phyloP scores from a whole-genome alignment of 257 asterid genomes.

The Solanum chiquidenum region DNA sequence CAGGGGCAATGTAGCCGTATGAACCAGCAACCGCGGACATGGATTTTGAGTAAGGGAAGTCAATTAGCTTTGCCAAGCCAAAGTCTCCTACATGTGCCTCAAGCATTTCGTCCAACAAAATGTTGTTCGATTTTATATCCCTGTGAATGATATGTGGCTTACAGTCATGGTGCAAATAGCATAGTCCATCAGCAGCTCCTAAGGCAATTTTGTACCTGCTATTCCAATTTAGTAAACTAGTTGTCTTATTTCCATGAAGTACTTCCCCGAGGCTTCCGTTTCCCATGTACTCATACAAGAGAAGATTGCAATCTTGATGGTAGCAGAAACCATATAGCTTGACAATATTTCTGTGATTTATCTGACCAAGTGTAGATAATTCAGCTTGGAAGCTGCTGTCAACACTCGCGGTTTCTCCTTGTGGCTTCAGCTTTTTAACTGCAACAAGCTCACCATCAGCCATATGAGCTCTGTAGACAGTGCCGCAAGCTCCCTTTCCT shows the following conservation, averaged over 20 bases:
- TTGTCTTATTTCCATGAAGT: constrained; percentile 38
- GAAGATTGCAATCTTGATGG: constrained; percentile 67
- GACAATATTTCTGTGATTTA: constrained; percentile 74
- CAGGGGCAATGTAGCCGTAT: constrained; percentile 95
- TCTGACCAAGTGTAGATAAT: constrained; percentile 70
- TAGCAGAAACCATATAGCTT: constrained; percentile 63
- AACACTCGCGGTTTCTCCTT: constrained; percentile 43
- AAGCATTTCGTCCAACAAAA: constrained; percentile 58
- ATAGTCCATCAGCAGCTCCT: constrained; percentile 80
- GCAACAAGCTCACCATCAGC: constrained; percentile 56
- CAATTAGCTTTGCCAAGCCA: constrained; percentile 81
- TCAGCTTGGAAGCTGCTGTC: constrained; percentile 86
- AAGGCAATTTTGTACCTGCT: constrained; percentile 60
- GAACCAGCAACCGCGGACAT: constrained; percentile 97
- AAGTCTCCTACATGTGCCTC: constrained; percentile 91
- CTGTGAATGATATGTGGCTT: constrained; percentile 82
- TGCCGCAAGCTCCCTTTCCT: constrained; percentile 86
- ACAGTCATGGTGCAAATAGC: constrained; percentile 75
- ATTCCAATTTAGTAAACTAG: constrained; percentile 48
- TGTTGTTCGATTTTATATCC: constrained; percentile 79
- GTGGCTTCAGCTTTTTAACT: constrained; percentile 54
- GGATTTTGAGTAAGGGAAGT: constrained; percentile 63
- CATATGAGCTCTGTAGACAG: constrained; percentile 72
- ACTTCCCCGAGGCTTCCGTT: constrained; percentile 83
- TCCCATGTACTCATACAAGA: constrained; percentile 67